Evolutionary conservation across 1,139 yeast species (phyloP), one percentile per base, ranked within the genome.

Genomic region (Scheffersomyces titani): DNA sequence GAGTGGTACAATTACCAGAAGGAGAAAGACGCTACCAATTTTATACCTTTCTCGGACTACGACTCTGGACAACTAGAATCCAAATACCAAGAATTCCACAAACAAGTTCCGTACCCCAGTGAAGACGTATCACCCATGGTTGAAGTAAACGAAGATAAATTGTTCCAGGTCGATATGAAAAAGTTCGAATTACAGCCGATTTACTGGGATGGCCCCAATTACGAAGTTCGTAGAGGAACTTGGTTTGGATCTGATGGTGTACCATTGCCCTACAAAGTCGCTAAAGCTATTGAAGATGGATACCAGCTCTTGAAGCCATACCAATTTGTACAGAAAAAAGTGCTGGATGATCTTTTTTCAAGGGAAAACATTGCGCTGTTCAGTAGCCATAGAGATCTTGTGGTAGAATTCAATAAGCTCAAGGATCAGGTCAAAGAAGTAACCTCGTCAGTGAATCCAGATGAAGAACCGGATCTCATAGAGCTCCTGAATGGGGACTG

Each of bases 151-250:
- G 97, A 92, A 64, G 99, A 93, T 65, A 83, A 84, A 44, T 73
- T 93, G 49, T 90, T 89, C 64, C 84, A 87, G 64, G 97, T 92
- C 1, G 85, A 91, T 65, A 61, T 93, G 36, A 62, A 69, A 1
- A 70, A 74, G 6, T 80, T 86, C 69, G 81, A 80, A 54, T 70
- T 93, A 63, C 63, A 75, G 1, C 97, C 98, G 0, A 82, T 88
- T 0, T 93, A 88, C 69, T 93, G 98, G 98, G 88, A 86, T 2
- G 98, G 98, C 0, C 96, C 98, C 0, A 75, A 78, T 0, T 94
- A 87, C 67, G 94, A 90, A 60, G 90, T 93, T 1, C 78, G 97
- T 47, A 75, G 98, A 53, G 97, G 97, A 0, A 71, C 86, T 1
- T 93, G 99, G 99, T 92, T 91, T 67, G 76, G 80, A 52, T 70